These are phyloP conservation scores for Turnera subulata DNA, from an alignment of 345 rosid genomes.

Conservation along the genomic window DNA sequence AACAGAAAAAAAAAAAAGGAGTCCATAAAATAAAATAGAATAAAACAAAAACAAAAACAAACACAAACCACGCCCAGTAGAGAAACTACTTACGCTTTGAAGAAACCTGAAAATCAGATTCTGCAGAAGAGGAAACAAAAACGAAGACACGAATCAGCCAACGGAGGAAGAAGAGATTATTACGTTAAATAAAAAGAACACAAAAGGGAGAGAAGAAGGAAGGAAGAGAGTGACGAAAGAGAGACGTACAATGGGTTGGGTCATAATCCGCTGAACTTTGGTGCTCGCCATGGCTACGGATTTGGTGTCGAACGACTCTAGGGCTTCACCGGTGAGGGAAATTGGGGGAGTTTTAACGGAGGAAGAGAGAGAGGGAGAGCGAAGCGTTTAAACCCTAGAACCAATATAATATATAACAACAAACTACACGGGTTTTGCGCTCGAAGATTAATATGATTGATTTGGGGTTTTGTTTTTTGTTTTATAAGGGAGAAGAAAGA, in stretches of 20 bases:
- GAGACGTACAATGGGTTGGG: conserved; percentile 62
- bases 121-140: conserved; percentile 35
- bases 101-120: conserved; percentile 95
- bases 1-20: background rate
- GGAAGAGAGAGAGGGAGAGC: too few species aligned
- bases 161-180: background rate
- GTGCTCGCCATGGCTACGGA: conserved; percentile 69
- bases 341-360: too few species aligned
- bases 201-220: background rate
- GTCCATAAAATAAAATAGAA: background rate
- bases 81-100: conserved; percentile 61
- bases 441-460: too few species aligned
- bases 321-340: too few species aligned
- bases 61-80: too few species aligned
- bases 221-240: background rate
- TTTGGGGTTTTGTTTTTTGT: too few species aligned
- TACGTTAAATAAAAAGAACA: background rate
- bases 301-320: too few species aligned
- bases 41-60: background rate
- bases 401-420: too few species aligned
- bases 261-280: conserved; percentile 81
- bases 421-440: too few species aligned
- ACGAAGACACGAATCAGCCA: background rate
- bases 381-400: too few species aligned
- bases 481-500: too few species aligned